These are phyloP conservation scores for Litsea cubeba DNA, from an alignment of 164 flowering plant genomes.

Conservation along the genomic window DNA sequence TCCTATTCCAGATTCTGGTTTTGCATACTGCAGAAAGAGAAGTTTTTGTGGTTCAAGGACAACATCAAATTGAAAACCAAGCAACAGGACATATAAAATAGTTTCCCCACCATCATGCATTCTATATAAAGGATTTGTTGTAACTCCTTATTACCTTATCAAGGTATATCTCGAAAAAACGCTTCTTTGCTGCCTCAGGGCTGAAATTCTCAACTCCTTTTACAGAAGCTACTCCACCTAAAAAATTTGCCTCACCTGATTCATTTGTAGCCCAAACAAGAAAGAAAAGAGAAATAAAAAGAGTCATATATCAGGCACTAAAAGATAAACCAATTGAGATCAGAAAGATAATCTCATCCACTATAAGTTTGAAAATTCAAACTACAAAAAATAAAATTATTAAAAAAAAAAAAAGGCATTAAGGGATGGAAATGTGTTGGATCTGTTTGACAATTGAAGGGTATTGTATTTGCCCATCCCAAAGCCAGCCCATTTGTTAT, in stretches of 20 bases:
- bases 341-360: neutral
- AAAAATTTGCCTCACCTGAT: conserved; percentile 90
- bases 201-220: conserved; percentile 74
- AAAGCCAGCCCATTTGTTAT: too few species aligned
- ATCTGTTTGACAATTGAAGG: too few species aligned
- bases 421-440: too few species aligned
- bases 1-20: conserved; percentile 90
- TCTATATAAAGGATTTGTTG: neutral
- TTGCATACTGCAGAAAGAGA: conserved; percentile 66
- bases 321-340: neutral
- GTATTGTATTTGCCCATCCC: too few species aligned
- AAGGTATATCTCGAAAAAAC: conserved; percentile 90
- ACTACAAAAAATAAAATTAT: too few species aligned
- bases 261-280: conserved; percentile 7
- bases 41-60: neutral
- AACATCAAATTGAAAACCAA: conserved; percentile 3
- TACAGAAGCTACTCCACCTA: conserved; percentile 88
- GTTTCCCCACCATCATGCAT: neutral
- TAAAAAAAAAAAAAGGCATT: too few species aligned
- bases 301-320: neutral
- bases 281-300: neutral
- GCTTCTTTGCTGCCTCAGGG: conserved; percentile 71
- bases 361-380: neutral
- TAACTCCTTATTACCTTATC: conserved; percentile 49
- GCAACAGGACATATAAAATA: neutral